phyloP scores from a whole-genome alignment of 257 asterid genomes.

The Osmanthus fragrans region DNA sequence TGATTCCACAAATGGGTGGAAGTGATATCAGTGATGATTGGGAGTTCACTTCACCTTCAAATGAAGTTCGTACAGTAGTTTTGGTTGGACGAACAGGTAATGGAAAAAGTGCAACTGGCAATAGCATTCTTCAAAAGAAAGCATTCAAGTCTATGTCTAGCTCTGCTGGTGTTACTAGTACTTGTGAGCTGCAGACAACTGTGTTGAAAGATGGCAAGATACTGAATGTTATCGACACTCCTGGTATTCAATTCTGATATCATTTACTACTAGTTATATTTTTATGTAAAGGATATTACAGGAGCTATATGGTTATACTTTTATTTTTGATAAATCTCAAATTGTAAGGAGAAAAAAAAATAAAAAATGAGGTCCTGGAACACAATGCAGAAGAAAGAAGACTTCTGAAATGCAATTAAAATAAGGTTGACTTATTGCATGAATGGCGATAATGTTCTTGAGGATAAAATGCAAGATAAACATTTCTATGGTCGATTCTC shows the following conservation, averaged over 20 bases:
- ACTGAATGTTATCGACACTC: constrained; percentile 84
- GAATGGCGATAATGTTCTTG: neutral
- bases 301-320: neutral
- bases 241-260: constrained; percentile 40
- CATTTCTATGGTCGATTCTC: neutral
- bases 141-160: constrained; percentile 69
- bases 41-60: constrained; percentile 59
- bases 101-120: constrained; percentile 94
- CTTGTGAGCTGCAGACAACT: constrained; percentile 67
- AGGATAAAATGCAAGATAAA: neutral
- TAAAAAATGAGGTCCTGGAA: neutral
- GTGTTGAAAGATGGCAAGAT: constrained; percentile 53
- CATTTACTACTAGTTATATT: neutral
- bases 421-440: neutral
- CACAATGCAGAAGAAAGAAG: neutral
- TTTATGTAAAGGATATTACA: neutral
- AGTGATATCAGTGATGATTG: constrained; percentile 70
- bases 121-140: constrained; percentile 64
- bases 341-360: neutral
- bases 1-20: constrained; percentile 57
- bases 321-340: neutral
- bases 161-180: constrained; percentile 85
- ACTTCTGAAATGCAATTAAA: neutral
- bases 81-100: constrained; percentile 90
- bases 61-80: constrained; percentile 62